phyloP scores from a whole-genome alignment of 164 flowering plant genomes.

The Dillenia turbinata region DNA sequence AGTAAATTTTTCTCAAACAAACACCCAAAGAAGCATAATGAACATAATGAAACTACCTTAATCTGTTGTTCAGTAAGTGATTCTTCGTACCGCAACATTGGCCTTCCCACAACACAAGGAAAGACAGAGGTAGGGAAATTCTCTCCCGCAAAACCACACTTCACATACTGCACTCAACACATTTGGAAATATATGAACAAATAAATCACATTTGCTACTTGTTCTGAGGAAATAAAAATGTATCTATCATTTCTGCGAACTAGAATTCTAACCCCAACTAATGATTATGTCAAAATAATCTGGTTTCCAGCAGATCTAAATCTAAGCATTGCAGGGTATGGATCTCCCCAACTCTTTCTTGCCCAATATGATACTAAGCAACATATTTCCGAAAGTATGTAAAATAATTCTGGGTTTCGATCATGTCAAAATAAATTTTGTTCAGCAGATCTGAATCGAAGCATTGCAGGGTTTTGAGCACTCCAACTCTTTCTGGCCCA shows the following conservation, averaged over 20 bases:
- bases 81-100: slow-evolving; percentile 92
- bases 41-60: slow-evolving; percentile 39
- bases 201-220: background rate
- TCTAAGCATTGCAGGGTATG: too few species aligned
- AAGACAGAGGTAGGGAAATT: slow-evolving; percentile 96
- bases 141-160: slow-evolving; percentile 98
- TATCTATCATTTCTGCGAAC: background rate
- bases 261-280: too few species aligned
- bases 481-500: too few species aligned
- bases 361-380: too few species aligned
- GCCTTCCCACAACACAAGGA: slow-evolving; percentile 94
- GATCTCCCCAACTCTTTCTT: too few species aligned
- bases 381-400: too few species aligned
- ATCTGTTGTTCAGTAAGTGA: slow-evolving; percentile 81
- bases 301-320: too few species aligned
- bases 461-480: too few species aligned
- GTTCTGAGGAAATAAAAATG: background rate
- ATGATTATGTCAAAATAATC: too few species aligned
- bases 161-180: slow-evolving; percentile 73
- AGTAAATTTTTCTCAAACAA: background rate
- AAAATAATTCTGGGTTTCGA: too few species aligned
- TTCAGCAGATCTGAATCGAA: too few species aligned
- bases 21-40: background rate
- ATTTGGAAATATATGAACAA: slow-evolving; percentile 3
- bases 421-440: too few species aligned